These are phyloP conservation scores for Tremellales sp. DNA, from an alignment of 1,284 basidiomycete species.

Conservation along the genomic window DNA sequence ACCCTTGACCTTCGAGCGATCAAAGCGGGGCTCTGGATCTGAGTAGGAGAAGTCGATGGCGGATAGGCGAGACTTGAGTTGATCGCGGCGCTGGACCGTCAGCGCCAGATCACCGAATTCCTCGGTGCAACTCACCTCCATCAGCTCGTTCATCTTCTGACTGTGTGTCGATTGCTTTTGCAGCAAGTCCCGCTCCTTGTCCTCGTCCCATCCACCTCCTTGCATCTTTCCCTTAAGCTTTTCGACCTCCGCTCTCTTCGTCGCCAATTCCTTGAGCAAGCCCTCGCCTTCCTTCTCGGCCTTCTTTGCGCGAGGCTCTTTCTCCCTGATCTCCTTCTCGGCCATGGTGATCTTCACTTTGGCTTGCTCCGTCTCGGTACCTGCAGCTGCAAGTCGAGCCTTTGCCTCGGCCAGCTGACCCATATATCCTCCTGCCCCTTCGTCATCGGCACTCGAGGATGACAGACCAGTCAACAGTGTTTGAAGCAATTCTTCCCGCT, in stretches of 20 bases:
- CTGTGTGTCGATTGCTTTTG: conserved; percentile 58
- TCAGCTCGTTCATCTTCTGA: conserved; percentile 58
- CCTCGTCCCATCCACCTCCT: conserved; percentile 72
- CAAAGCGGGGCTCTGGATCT: conserved; percentile 74
- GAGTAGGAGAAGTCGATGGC: conserved; percentile 80
- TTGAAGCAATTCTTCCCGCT: conserved; percentile 90
- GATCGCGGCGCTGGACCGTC: conserved; percentile 63
- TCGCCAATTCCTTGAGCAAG: conserved; percentile 61
- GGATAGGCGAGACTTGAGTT: conserved; percentile 63
- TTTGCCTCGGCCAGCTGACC: conserved; percentile 91
- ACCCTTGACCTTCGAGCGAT: conserved; percentile 83
- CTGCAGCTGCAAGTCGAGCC: conserved; percentile 67
- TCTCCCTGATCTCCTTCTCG: conserved; percentile 72
- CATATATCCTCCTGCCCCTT: conserved; percentile 82
- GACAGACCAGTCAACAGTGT: conserved; percentile 89
- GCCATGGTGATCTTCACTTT: conserved; percentile 72
- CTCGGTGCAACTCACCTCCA: conserved; percentile 56
- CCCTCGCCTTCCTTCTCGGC: conserved; percentile 81
- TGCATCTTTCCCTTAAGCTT: conserved; percentile 57
- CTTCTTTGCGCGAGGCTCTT: conserved; percentile 76
- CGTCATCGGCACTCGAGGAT: conserved; percentile 55
- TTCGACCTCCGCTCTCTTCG: conserved; percentile 61
- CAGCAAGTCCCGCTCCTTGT: conserved; percentile 67
- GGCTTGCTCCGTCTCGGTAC: conserved; percentile 81
- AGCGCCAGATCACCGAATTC: not conserved